Conservation (phyloP, 257 asterid genomes). For the Ligustrum vulgare region DNA sequence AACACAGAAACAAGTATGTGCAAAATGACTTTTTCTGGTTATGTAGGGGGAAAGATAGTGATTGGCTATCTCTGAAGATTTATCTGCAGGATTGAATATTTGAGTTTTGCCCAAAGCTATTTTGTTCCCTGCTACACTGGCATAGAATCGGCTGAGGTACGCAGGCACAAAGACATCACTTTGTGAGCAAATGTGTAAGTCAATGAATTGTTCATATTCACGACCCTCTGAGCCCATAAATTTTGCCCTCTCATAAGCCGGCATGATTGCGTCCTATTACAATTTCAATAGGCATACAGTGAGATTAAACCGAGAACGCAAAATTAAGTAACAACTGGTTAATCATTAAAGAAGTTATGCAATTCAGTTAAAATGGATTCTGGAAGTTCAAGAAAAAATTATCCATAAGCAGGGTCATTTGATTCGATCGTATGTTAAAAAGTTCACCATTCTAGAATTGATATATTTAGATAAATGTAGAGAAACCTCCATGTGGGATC, state of each 20-base stretch:
- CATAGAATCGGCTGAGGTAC: slow-evolving; percentile 36
- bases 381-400: not conserved
- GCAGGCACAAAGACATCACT: slow-evolving; percentile 55
- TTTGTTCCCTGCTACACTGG: slow-evolving; percentile 48
- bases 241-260: slow-evolving; percentile 14
- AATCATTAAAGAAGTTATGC: not conserved
- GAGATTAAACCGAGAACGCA: not conserved
- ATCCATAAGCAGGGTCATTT: not conserved
- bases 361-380: not conserved
- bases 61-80: slow-evolving; percentile 19
- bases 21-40: slow-evolving; percentile 42
- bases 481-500: not conserved
- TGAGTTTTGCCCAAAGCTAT: slow-evolving; percentile 57
- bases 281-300: not conserved
- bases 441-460: not conserved
- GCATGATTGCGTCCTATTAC: slow-evolving; percentile 34
- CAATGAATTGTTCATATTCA: slow-evolving; percentile 27
- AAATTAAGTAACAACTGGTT: not conserved
- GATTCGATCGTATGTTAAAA: not conserved
- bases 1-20: slow-evolving; percentile 58
- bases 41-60: slow-evolving; percentile 41
- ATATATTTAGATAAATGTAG: not conserved
- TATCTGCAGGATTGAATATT: slow-evolving; percentile 38
- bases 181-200: slow-evolving; percentile 41
- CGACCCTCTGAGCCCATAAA: too few species aligned